Percentiles rank a stretch among this genome's conserved stretches.
Conservation (phyloP, 805 yeast genomes). For the Kuraishia capsulata region DNA sequence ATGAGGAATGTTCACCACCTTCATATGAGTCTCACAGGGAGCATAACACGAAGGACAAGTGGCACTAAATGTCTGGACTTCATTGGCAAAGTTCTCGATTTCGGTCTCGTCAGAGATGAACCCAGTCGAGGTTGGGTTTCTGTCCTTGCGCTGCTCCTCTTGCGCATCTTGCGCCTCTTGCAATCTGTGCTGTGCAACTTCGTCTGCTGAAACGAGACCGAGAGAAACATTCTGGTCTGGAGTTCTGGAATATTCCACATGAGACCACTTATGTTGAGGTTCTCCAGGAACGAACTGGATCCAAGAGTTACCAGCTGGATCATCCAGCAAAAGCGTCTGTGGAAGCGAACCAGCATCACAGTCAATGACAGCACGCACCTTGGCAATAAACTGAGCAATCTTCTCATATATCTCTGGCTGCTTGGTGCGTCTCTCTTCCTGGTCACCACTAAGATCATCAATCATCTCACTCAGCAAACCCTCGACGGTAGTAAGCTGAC, state of each 20-base stretch:
- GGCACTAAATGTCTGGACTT: constrained; percentile 88
- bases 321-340: constrained; percentile 71
- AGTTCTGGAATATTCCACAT: constrained; percentile 70
- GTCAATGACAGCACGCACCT: constrained; percentile 49
- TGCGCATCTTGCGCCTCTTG: no score
- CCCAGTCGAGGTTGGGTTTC: constrained; percentile 39
- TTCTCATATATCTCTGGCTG: constrained; percentile 73
- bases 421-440: constrained; percentile 61
- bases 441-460: constrained; percentile 72
- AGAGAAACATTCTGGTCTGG: constrained; percentile 81
- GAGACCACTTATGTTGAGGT: constrained; percentile 84
- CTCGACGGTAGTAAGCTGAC: constrained; percentile 87
- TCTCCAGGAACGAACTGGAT: constrained; percentile 83
- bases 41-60: constrained; percentile 85
- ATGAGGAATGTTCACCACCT: constrained; percentile 92
- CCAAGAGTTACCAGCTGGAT: constrained; percentile 98
- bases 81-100: constrained; percentile 78
- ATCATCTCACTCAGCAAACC: constrained; percentile 81
- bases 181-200: constrained; percentile 47
- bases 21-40: constrained; percentile 91
- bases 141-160: constrained; percentile 13
- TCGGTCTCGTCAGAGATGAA: constrained; percentile 65
- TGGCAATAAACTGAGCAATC: constrained; percentile 59
- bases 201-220: constrained; percentile 70
- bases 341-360: constrained; percentile 69